Conservation (phyloP, 257 asterid species). For the Nicotiana noctiflora region DNA sequence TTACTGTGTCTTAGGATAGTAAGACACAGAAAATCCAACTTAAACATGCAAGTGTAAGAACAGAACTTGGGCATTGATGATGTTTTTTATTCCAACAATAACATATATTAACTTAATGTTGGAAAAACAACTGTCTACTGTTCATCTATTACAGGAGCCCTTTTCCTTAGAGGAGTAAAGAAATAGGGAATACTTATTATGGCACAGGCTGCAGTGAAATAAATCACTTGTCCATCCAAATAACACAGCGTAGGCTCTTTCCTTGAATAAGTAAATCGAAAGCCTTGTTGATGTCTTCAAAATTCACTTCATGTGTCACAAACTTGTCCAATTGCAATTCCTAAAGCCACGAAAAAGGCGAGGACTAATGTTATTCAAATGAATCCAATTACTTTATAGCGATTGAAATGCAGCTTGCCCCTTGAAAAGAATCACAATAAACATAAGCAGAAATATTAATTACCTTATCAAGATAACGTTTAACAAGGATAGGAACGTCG, state of each 20-base stretch:
- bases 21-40: neutral
- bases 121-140: no score
- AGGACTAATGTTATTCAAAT: no score
- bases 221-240: conserved; percentile 74
- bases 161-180: neutral
- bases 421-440: no score
- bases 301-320: conserved; percentile 71
- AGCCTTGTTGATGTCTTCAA: conserved; percentile 65
- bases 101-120: no score
- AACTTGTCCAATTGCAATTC: conserved; percentile 66
- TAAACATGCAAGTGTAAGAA: neutral
- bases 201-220: neutral
- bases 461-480: conserved; percentile 61
- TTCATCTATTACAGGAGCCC: no score
- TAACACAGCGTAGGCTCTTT: conserved; percentile 75
- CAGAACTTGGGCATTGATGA: no score
- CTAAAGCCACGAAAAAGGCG: conserved; percentile 20
- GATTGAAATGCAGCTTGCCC: no score
- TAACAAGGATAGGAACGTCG: conserved; percentile 54
- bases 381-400: no score
- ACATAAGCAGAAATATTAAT: neutral
- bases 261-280: conserved; percentile 60
- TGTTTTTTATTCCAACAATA: no score
- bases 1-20: conserved; percentile 16
- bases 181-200: neutral